A percentile compares a stretch with the other conserved stretches of the same genome.
These are phyloP conservation scores for Yamadazyma sp. DNA, from an alignment of 1,139 yeast genomes.

Conservation along the genomic window DNA sequence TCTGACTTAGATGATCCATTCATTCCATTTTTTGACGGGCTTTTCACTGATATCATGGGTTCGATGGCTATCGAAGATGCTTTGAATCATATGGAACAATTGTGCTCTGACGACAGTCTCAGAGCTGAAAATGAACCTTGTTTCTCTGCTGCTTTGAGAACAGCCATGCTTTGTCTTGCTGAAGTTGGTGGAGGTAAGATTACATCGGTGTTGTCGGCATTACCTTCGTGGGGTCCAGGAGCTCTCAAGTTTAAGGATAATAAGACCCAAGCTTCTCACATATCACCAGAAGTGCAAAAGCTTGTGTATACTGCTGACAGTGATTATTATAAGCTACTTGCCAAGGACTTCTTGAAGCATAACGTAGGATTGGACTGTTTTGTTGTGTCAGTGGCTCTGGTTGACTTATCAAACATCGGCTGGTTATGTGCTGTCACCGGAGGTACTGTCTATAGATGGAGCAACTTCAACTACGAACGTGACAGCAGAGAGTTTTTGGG, in stretches of 20 bases:
- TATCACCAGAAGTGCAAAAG: constrained; percentile 54
- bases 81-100: constrained; percentile 56
- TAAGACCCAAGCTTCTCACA: constrained; percentile 28
- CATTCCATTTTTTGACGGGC: constrained; percentile 74
- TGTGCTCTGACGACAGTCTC: constrained; percentile 38
- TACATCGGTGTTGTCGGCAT: constrained; percentile 60
- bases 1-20: constrained; percentile 80
- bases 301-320: constrained; percentile 57
- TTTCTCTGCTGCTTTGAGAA: constrained; percentile 75
- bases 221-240: constrained; percentile 89
- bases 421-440: constrained; percentile 69
- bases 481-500: constrained; percentile 70
- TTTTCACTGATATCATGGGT: constrained; percentile 77
- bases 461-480: constrained; percentile 64
- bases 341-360: constrained; percentile 53
- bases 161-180: constrained; percentile 64
- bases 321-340: constrained; percentile 61
- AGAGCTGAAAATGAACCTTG: constrained; percentile 64
- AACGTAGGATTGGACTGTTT: constrained; percentile 80
- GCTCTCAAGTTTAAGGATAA: constrained; percentile 56
- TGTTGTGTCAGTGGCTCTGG: constrained; percentile 61
- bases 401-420: constrained; percentile 76
- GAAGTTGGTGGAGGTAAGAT: constrained; percentile 79
- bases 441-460: constrained; percentile 66
- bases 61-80: constrained; percentile 67